Evolutionary conservation across 768 basidiomycete genomes (phyloP), one percentile per base, ranked within the genome.

Genomic region (Lentinula sp.): DNA sequence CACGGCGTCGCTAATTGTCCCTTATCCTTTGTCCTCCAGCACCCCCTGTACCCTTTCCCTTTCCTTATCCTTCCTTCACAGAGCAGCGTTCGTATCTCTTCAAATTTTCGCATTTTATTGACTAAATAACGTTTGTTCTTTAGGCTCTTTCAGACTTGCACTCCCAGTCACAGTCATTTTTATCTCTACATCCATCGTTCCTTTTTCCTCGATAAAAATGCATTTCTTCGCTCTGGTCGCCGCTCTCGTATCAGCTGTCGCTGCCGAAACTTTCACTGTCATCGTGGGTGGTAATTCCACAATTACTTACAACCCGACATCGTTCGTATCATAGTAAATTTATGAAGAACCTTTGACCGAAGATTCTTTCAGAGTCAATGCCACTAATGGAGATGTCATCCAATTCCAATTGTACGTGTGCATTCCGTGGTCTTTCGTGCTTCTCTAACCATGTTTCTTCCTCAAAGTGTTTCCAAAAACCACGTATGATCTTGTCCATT

Each of bases 321-420:
- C 20, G 46, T 63, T 32, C 39, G 62, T 61, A 41, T 20, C 33
- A 1, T 18, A 12, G 16, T 33, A 4, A 42, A 10, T 16, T 43
- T 45, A 15, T 35, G 16, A 51, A 33, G 18, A 12, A n/a, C 50
- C 16, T 6, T 36, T 51, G 4, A 13, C 37, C 6, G 18, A 58
- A 28, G 9, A 37, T 20, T 57, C 33, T 52, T 53, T 28, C 46
- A 77, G 76, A 20, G 66, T 79, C 39, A 69, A 66, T 15, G 78
- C 74, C 15, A 62, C 69, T 37, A 63, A 54, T 20, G 76, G 76
- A 20, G 78, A 79, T 56, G 72, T 70, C 23, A 70, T 85, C 65
- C 69, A 71, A 39, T 85, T 85, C 74, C 75, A 74, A 68, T 77
- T 79, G 74, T 75, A 61, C 33, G 75, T 66, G 50, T 36, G 9